Percentiles rank a stretch among this genome's conserved stretches.
These are phyloP conservation scores for Epichloe sp. DNA, from an alignment of 2,329 filamentous ascomycete genomes.

Conservation along the genomic window DNA sequence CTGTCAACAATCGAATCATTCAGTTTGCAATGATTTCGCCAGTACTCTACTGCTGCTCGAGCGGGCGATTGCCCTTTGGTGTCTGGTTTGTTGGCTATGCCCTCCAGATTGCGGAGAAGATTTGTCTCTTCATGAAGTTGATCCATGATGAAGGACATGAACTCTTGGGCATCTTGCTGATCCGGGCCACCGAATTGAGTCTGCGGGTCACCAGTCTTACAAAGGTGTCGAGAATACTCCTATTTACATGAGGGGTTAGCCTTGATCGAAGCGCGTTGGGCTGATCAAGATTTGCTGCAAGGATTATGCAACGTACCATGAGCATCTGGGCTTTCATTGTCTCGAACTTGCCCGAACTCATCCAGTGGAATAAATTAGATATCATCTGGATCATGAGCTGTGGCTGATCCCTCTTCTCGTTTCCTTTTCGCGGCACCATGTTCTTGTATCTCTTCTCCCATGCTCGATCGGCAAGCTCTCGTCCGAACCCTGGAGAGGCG, in stretches of 20 bases:
- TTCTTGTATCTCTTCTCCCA: conserved; percentile 50
- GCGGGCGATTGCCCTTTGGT: conserved; percentile 22
- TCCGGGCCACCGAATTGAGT: conserved; percentile 53
- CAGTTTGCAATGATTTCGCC: conserved; percentile 54
- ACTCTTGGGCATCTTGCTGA: conserved; percentile 89
- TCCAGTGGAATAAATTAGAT: conserved; percentile 45
- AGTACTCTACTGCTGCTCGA: conserved; percentile 58
- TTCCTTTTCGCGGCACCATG: conserved; percentile 46
- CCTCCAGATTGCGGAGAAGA: conserved; percentile 29
- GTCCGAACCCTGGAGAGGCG: conserved; percentile 55
- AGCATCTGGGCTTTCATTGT: conserved; percentile 42
- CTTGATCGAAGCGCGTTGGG: neutral
- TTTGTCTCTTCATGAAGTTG: conserved; percentile 83
- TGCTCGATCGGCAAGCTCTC: conserved; percentile 45
- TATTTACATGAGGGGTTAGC: conserved; percentile 15
- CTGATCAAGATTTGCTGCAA: neutral
- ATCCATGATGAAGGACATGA: conserved; percentile 69
- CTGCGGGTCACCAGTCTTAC: conserved; percentile 14
- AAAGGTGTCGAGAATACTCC: conserved; percentile 38
- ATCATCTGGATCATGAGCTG: conserved; percentile 49
- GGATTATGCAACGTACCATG: conserved; percentile 33
- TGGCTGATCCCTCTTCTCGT: conserved; percentile 37
- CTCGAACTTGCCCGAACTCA: conserved; percentile 35
- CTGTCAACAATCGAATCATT: conserved; percentile 67
- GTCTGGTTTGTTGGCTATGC: conserved; percentile 18